Percentiles rank a stretch among this genome's conserved stretches.
Conservation (phyloP, 495 filamentous ascomycete genomes). For the Clohesyomyces aquaticus region DNA sequence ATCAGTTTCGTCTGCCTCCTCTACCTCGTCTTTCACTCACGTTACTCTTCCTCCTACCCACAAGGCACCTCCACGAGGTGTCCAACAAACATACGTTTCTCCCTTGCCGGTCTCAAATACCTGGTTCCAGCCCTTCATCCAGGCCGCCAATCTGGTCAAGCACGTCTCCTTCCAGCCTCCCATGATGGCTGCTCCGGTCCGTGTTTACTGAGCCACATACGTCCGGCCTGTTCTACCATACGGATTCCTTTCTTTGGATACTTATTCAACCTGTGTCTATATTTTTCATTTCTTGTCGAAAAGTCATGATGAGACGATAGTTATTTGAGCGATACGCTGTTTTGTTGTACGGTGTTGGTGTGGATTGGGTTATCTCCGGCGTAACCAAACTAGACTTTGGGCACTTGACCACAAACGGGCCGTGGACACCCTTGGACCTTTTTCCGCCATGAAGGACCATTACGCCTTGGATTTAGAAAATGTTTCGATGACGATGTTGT, state of each 20-base stretch:
- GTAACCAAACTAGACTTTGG: slow-evolving; percentile 34
- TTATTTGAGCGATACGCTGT: slow-evolving; percentile 16
- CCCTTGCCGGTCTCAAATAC: slow-evolving; percentile 21
- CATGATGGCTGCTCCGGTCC: slow-evolving; percentile 36
- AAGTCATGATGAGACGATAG: slow-evolving; percentile 39
- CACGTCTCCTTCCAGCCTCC: slow-evolving; percentile 41
- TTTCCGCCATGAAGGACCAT: slow-evolving; percentile 13
- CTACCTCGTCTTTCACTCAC: slow-evolving; percentile 39
- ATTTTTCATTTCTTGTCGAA: slow-evolving; percentile 32
- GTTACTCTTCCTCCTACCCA: slow-evolving; percentile 18
- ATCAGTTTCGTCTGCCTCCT: slow-evolving; percentile 41
- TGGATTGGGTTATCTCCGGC: slow-evolving; percentile 16
- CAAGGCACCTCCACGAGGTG: slow-evolving; percentile 14
- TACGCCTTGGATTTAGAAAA: slow-evolving; percentile 26
- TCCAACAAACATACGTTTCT: slow-evolving; percentile 37
- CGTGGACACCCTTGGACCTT: not conserved
- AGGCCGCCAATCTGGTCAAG: slow-evolving; percentile 38
- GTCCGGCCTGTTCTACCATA: slow-evolving; percentile 2
- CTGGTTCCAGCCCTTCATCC: slow-evolving; percentile 40
- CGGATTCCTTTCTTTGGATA: slow-evolving; percentile 21
- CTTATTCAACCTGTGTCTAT: slow-evolving; percentile 35
- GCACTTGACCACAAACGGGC: not conserved
- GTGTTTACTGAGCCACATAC: slow-evolving; percentile 35
- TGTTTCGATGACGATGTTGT: slow-evolving; percentile 22
- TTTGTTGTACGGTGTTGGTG: slow-evolving; percentile 35